phyloP scores from a whole-genome alignment of 192 early-diverging fungal genomes.

The Rhizophagus prolifer region DNA sequence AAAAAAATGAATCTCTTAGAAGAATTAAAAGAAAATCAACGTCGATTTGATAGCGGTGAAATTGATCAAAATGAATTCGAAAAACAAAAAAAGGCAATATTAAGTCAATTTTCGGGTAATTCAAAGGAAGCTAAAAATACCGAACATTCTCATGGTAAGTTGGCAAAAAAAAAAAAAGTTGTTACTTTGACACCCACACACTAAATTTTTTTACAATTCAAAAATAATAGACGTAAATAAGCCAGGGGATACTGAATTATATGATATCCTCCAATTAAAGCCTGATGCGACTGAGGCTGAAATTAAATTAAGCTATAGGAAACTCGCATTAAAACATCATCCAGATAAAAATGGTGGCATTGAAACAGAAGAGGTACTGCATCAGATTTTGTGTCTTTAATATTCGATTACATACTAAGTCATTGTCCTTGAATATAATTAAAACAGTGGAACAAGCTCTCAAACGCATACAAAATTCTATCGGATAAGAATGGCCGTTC shows the following conservation, averaged over 20 bases:
- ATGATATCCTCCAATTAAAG: constrained; percentile 80
- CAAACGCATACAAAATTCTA: not conserved
- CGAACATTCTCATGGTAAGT: not conserved
- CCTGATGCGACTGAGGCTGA: constrained; percentile 73
- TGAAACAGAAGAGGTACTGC: constrained; percentile 5
- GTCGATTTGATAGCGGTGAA: not conserved
- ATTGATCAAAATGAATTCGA: constrained; percentile 2
- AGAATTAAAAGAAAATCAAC: not conserved
- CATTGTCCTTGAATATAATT: not conserved
- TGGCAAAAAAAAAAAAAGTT: not conserved
- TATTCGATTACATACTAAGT: not conserved
- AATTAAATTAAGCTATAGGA: constrained; percentile 93
- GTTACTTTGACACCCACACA: not conserved
- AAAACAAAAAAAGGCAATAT: not conserved
- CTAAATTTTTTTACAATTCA: not conserved
- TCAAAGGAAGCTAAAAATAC: not conserved
- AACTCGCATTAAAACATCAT: constrained; percentile 84
- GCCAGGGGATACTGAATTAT: constrained; percentile 77
- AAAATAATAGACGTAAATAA: constrained; percentile 26
- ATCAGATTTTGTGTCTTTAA: not conserved
- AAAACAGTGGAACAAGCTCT: not conserved
- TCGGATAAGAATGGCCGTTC: not conserved
- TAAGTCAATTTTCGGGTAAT: too few species aligned
- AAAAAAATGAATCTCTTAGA: not conserved
- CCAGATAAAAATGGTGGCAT: constrained; percentile 65